Evolutionary conservation across 176 grass and related monocot genomes (phyloP), one percentile per base, ranked within the genome.

Genomic region (Paspalum notatum): DNA sequence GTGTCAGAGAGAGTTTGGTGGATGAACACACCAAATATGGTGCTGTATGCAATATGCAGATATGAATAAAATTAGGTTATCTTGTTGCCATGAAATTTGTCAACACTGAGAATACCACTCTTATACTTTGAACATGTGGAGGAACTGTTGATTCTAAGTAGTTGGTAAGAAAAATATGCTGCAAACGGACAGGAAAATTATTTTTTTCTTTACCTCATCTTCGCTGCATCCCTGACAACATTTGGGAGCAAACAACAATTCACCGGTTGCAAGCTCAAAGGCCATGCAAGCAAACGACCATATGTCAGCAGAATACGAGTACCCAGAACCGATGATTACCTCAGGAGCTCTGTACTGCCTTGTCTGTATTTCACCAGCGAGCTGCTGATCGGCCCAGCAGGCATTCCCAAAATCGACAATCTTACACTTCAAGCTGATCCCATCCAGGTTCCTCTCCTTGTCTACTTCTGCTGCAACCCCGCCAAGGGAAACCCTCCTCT

Each of bases 331-430:
- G n/a, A 98, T 80, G 74, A 98, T 88, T 66, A 98, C 95, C 85
- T 98, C 95, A 8, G 95, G 89, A 50, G 92, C 87, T 76, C 95
- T 87, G 44, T 98, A 98, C 69, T 98, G 91, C 78, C 92, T 94
- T 60, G 95, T 98, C 77, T 98, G 95, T 72, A 98, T 98, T 78
- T 92, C 90, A 68, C 88, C 86, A 65, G 80, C 48, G 53, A 79
- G 68, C 61, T 95, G 87, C 79, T 91, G 89, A 89, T 89, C 54
- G 38, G 47, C 84, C 87, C 86, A 94, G 80, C 92, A 90, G 20
- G 92, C 92, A 42, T 94, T 98, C 44, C 95, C 95, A 25, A 98
- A 91, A 91, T 98, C 95, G 7, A 98, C 95, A 62, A 98, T 86
- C 88, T 98, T 98, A 84, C 95, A 98, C 70, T 87, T 81, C 78